A percentile compares a stretch with the other conserved stretches of the same genome.
Conservation (phyloP, 1,139 yeast species). For the Protomyces inouyei region DNA sequence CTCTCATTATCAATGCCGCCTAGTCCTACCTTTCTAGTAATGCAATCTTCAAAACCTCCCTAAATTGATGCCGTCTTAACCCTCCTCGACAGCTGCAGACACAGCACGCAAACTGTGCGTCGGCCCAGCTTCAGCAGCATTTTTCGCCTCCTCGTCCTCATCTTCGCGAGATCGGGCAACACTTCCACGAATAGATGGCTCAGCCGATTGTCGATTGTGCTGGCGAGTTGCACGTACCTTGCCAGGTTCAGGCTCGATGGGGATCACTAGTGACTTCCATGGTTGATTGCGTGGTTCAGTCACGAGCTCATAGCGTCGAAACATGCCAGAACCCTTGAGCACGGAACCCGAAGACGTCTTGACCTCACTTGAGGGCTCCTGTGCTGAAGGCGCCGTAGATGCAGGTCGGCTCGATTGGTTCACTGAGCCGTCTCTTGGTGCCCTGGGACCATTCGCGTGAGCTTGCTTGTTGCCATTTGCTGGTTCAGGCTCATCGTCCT, state of each 20-base stretch:
- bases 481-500: background rate
- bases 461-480: background rate
- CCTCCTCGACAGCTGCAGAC: no score
- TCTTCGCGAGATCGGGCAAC: no score
- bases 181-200: background rate
- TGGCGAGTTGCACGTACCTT: background rate
- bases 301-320: background rate
- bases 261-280: background rate
- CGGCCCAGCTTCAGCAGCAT: no score
- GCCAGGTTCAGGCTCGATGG: background rate
- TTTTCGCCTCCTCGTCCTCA: no score
- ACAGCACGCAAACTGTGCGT: no score
- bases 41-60: no score
- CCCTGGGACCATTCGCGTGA: background rate
- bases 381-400: background rate
- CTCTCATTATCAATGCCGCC: no score
- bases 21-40: no score
- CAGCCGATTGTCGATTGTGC: background rate
- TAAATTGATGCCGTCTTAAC: no score
- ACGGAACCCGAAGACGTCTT: background rate
- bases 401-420: background rate
- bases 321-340: background rate
- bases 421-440: background rate
- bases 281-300: background rate
- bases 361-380: background rate